Evolutionary conservation across 2,329 filamentous ascomycete genomes (phyloP).

Genomic region (Colletotrichum higginsianum): DNA sequence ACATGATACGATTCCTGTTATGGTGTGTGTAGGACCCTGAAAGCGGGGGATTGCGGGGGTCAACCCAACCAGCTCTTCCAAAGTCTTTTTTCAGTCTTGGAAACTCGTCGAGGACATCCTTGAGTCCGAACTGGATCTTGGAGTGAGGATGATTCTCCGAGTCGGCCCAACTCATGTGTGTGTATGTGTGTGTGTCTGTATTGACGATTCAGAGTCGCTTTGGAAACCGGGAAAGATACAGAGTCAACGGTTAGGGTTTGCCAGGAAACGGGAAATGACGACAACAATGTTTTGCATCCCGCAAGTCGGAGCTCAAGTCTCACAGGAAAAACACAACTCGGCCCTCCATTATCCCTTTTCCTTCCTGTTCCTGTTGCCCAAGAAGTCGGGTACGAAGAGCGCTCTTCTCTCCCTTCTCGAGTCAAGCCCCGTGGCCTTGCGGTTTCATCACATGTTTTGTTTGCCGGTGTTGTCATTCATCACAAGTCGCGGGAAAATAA

Average conservation of each 20-base stretch:
- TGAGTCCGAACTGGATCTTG: constrained; percentile 3
- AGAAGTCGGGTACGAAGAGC: neutral
- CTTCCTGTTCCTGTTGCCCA: constrained; percentile 6
- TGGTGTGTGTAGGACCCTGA: constrained; percentile 70
- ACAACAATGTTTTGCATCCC: constrained; percentile 36
- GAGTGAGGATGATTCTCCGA: constrained; percentile 3
- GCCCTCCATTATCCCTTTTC: neutral
- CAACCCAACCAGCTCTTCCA: constrained; percentile 17
- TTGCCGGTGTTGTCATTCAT: constrained; percentile 15
- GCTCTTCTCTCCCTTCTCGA: neutral
- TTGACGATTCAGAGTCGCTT: constrained; percentile 15
- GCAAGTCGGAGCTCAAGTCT: constrained; percentile 24
- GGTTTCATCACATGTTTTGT: constrained; percentile 39
- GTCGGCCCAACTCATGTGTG: constrained; percentile 13
- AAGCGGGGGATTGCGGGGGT: constrained; percentile 28
- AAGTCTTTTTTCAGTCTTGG: neutral
- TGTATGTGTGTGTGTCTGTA: neutral
- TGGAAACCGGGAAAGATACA: neutral
- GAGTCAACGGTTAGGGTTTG: constrained; percentile 17
- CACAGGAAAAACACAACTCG: constrained; percentile 3
- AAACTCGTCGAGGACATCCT: constrained; percentile 26
- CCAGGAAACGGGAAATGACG: constrained; percentile 36
- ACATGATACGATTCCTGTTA: constrained; percentile 82
- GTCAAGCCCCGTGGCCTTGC: constrained; percentile 20
- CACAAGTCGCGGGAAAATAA: constrained; percentile 1